Conservation (phyloP, 2,329 filamentous ascomycete species). For the Amauroascus niger region DNA sequence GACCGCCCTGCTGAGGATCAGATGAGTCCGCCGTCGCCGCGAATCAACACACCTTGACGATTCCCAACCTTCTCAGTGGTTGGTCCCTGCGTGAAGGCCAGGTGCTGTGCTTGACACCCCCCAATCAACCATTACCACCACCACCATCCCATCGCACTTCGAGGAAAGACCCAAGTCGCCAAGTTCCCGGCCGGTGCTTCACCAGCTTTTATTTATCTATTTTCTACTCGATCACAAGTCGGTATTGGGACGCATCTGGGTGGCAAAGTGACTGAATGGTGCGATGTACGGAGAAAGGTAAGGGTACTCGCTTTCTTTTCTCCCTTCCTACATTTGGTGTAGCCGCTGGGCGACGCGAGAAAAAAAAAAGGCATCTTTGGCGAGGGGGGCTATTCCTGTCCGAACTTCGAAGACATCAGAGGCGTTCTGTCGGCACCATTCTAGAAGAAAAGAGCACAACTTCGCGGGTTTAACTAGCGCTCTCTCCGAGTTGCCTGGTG, state of each 20-base stretch:
- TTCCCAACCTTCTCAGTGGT: constrained; percentile 9
- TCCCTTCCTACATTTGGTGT: not conserved
- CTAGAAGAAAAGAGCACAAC: not conserved
- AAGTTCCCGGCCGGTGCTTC: not conserved
- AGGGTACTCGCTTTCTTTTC: not conserved
- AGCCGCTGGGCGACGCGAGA: not conserved
- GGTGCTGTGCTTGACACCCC: not conserved
- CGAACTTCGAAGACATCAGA: no score
- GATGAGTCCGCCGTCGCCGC: not conserved
- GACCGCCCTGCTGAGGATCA: constrained; percentile 1
- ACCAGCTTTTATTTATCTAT: no score
- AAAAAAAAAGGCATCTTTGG: not conserved
- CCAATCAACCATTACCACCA: not conserved
- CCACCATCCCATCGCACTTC: not conserved
- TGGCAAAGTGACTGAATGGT: constrained; percentile 3
- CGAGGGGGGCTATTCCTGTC: no score
- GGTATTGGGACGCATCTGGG: not conserved
- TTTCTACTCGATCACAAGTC: not conserved
- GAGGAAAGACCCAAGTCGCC: not conserved
- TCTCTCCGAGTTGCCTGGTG: not conserved
- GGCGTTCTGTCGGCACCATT: not conserved
- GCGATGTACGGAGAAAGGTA: not conserved
- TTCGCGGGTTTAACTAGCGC: not conserved
- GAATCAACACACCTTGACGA: not conserved
- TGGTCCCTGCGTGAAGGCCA: constrained; percentile 10